Evolutionary conservation across 2,329 filamentous ascomycete species (phyloP).

Genomic region (Alternaria brassicicola): DNA sequence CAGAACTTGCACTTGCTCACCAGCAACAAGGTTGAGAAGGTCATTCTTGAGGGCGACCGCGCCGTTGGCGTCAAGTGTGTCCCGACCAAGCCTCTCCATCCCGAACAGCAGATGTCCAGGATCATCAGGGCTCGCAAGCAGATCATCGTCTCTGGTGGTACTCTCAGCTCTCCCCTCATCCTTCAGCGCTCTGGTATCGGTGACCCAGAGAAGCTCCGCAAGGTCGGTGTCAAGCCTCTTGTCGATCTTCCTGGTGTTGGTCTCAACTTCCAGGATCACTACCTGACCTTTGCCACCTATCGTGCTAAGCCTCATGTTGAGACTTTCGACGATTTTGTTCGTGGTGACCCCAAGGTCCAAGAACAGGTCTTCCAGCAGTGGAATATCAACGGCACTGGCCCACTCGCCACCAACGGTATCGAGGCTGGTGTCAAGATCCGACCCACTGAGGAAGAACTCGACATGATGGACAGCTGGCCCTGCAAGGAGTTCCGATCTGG

Average conservation of each 20-base stretch:
- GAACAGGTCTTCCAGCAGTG: constrained; percentile 77
- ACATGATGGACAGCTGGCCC: constrained; percentile 73
- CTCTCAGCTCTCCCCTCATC: constrained; percentile 74
- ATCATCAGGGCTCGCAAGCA: constrained; percentile 74
- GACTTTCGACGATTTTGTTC: constrained; percentile 79
- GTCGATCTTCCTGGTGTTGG: constrained; percentile 76
- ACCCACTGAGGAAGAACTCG: constrained; percentile 70
- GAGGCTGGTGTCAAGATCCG: constrained; percentile 81
- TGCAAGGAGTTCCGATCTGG: constrained; percentile 74
- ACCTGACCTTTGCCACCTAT: constrained; percentile 72
- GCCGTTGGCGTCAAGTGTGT: constrained; percentile 76
- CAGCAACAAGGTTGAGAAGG: constrained; percentile 79
- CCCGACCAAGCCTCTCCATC: constrained; percentile 70
- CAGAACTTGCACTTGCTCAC: constrained; percentile 73
- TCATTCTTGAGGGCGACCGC: constrained; percentile 73
- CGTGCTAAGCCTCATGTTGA: constrained; percentile 77
- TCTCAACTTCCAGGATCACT: constrained; percentile 78
- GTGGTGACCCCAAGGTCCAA: constrained; percentile 74
- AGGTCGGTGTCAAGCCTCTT: constrained; percentile 70
- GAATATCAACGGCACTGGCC: constrained; percentile 79
- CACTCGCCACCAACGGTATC: constrained; percentile 78
- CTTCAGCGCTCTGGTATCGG: constrained; percentile 77
- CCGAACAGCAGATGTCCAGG: constrained; percentile 58
- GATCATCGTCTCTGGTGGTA: constrained; percentile 75
- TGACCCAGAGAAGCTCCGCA: constrained; percentile 72